Percentiles rank a stretch among this genome's conserved stretches.
These are phyloP conservation scores for Xylariaceae sp. DNA, from an alignment of 2,329 filamentous ascomycete species.

Conservation along the genomic window DNA sequence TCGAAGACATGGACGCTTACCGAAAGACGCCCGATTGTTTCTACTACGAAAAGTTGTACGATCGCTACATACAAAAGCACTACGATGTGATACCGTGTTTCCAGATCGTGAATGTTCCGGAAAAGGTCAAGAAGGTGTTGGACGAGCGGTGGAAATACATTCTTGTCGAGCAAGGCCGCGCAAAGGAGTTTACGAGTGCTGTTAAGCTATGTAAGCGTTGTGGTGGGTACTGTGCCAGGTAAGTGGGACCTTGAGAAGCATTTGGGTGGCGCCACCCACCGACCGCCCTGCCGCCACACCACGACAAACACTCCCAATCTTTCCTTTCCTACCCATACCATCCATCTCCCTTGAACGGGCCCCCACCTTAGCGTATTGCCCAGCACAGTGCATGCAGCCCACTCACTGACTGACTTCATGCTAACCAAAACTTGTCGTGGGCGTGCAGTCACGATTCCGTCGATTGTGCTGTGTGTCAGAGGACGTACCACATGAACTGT, in stretches of 20 bases:
- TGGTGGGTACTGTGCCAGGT: slow-evolving; percentile 84
- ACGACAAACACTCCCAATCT: slow-evolving; percentile 7
- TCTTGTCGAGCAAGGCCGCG: slow-evolving; percentile 85
- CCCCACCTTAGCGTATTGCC: slow-evolving; percentile 16
- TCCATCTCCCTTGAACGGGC: slow-evolving; percentile 1
- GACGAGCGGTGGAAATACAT: slow-evolving; percentile 97
- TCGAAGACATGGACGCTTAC: slow-evolving; percentile 74
- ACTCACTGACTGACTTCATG: slow-evolving; percentile 8
- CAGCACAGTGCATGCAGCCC: slow-evolving; percentile 2
- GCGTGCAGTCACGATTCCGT: slow-evolving; percentile 76
- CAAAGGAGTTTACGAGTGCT: slow-evolving; percentile 91
- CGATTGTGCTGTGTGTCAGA: slow-evolving; percentile 89
- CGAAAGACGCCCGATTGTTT: slow-evolving; percentile 82
- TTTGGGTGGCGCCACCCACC: slow-evolving; percentile 12
- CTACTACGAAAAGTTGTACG: slow-evolving; percentile 96
- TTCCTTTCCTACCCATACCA: slow-evolving; percentile 2
- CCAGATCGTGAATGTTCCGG: slow-evolving; percentile 92
- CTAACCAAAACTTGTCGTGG: slow-evolving; percentile 2
- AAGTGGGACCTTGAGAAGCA: too few species aligned
- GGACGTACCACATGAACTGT: slow-evolving; percentile 98
- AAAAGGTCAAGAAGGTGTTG: slow-evolving; percentile 89
- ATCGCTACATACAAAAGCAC: slow-evolving; percentile 95
- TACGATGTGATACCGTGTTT: slow-evolving; percentile 93
- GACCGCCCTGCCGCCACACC: slow-evolving; percentile 9
- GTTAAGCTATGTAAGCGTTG: slow-evolving; percentile 96